Conservation (phyloP, 2,329 filamentous ascomycete species). For the Alternaria arbusti region DNA sequence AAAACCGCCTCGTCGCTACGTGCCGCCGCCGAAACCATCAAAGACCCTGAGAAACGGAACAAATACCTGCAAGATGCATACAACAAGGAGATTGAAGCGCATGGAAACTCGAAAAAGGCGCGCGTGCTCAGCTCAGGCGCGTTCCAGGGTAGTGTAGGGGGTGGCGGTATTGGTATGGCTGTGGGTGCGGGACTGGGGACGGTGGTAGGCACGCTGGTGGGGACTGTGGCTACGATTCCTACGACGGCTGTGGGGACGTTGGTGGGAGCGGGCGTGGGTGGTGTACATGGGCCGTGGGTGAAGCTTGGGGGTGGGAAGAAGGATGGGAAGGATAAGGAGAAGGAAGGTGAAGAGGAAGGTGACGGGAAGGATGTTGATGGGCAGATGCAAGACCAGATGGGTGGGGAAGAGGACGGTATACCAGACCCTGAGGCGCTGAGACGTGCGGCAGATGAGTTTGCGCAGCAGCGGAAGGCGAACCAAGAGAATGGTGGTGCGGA, state of each 20-base stretch:
- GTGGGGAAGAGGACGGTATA: conserved; percentile 25
- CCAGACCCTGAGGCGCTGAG: conserved; percentile 34
- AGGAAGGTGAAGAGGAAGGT: conserved; percentile 15
- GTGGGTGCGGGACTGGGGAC: conserved; percentile 52
- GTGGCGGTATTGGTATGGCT: conserved; percentile 52
- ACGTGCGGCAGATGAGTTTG: conserved; percentile 27
- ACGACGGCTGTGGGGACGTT: conserved; percentile 49
- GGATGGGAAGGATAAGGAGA: conserved; percentile 10
- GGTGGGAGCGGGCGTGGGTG: conserved; percentile 51
- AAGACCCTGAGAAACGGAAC: conserved; percentile 43
- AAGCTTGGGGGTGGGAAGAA: conserved; percentile 41
- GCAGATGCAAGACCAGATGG: not conserved
- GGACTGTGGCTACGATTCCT: conserved; percentile 49
- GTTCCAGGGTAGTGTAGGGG: conserved; percentile 51
- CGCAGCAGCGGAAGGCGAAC: conserved; percentile 3
- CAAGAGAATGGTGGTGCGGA: conserved; percentile 1
- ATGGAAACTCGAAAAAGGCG: conserved; percentile 44
- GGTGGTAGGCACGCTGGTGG: conserved; percentile 50
- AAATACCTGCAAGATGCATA: conserved; percentile 45
- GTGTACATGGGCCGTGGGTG: conserved; percentile 52
- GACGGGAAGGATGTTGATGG: conserved; percentile 6
- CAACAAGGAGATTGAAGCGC: conserved; percentile 42
- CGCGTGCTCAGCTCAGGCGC: conserved; percentile 43
- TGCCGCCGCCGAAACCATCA: conserved; percentile 32
- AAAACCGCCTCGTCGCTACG: conserved; percentile 38